Percentiles rank a stretch among this genome's conserved stretches.
These are phyloP conservation scores for Stachybotrys elegans DNA, from an alignment of 2,329 filamentous ascomycete species.

Conservation along the genomic window DNA sequence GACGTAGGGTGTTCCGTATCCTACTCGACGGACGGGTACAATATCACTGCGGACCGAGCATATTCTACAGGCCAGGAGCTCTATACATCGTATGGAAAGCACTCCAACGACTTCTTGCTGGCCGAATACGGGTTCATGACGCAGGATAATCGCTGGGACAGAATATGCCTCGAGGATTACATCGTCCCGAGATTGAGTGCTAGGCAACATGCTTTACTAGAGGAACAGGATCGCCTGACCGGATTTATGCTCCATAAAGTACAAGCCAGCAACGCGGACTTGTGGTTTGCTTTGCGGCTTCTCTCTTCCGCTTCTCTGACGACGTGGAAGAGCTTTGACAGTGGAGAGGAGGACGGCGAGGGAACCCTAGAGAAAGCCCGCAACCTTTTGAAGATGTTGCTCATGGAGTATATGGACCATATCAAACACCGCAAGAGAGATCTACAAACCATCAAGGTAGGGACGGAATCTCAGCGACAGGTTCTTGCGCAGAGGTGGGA, in stretches of 20 bases:
- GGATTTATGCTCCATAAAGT: constrained; percentile 44
- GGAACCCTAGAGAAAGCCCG: constrained; percentile 25
- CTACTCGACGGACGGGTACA: constrained; percentile 47
- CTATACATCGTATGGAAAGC: constrained; percentile 63
- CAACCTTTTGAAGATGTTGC: constrained; percentile 31
- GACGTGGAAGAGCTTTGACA: constrained; percentile 21
- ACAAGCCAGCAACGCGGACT: constrained; percentile 33
- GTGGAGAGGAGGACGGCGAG: neutral
- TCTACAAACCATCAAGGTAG: constrained; percentile 25
- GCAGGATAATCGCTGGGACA: constrained; percentile 46
- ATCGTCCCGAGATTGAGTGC: constrained; percentile 33
- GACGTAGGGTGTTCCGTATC: constrained; percentile 45
- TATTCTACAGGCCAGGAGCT: constrained; percentile 60
- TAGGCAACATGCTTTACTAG: constrained; percentile 33
- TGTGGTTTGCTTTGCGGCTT: constrained; percentile 46
- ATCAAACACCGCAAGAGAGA: constrained; percentile 23
- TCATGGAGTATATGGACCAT: constrained; percentile 30
- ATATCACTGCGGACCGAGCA: constrained; percentile 42
- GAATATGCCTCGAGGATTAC: constrained; percentile 42
- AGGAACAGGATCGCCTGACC: constrained; percentile 42
- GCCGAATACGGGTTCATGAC: constrained; percentile 58
- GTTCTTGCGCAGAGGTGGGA: constrained; percentile 36
- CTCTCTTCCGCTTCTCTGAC: constrained; percentile 32
- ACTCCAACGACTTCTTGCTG: constrained; percentile 68
- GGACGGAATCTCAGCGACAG: constrained; percentile 26